Evolutionary conservation across 192 early-diverging fungal species (phyloP), one percentile per base, ranked within the genome.

Genomic region (Podila horticola): DNA sequence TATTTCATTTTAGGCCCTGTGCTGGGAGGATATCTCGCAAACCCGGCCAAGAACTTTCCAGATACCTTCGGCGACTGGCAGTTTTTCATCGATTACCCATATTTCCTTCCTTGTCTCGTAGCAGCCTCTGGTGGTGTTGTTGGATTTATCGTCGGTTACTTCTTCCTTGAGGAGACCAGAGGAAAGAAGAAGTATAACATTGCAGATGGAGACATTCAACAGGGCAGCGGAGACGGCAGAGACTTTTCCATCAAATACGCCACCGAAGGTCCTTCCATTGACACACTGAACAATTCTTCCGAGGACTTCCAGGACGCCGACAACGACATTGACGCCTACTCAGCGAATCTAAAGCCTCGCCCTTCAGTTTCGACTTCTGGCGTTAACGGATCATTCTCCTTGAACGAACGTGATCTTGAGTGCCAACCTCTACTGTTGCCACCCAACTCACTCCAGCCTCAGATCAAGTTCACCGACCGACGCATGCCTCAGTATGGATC

Each of bases 61-160:
- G 60, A 71, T 5, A 69, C 90, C 0, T 93, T 93, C 75, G 91
- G 90, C 1, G 22, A 87, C 58, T 81, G 74, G 69, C 33, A 48
- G 28, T 88, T 97, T 60, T 88, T 96, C 30, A 82, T 73, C 30
- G 34, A 71, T 2, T 93, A 90, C 64, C 96, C 96, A 0, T 98
- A 96, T 66, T 87, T 95, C 60, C 88, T 98, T 5, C 97, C 97
- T 8, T 97, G 97, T 64, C 67, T 92, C 31, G 79, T 93, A 12
- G 90, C 90, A 19, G 85, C 91, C 5, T 55, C 85, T 20, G 82
- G 93, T 8, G 89, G 91, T 30, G 30, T 92, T 4, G 64, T 91
- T 61, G 93, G 94, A 7, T 87, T 93, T 31, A 59, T 91, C 0
- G 67, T 93, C 29, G 94, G 92, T 1, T 82, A 84, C 26, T 86